phyloP scores from a whole-genome alignment of 345 rosid genomes.

The Populus nigra region DNA sequence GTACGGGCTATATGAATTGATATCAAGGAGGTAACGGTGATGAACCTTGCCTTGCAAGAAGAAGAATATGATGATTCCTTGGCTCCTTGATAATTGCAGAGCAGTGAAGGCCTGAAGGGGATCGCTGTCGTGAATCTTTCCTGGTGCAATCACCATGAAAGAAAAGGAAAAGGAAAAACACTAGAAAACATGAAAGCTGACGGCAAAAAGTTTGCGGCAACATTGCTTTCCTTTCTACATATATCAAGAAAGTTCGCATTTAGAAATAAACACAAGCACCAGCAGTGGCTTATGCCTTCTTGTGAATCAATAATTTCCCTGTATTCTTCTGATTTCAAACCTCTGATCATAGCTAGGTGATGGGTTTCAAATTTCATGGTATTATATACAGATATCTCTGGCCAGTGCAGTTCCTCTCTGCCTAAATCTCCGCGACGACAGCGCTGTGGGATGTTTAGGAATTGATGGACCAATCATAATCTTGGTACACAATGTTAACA shows the following conservation, averaged over 20 bases:
- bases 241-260: background rate
- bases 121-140: background rate
- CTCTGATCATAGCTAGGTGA: background rate
- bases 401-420: background rate
- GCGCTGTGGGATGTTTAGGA: constrained; percentile 15
- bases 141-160: background rate
- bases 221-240: background rate
- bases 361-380: background rate
- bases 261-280: background rate
- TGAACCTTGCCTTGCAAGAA: too few relatives aligned
- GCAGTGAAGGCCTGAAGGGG: background rate
- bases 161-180: too few relatives aligned
- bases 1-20: too few relatives aligned
- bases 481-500: constrained; percentile 55
- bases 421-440: background rate
- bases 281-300: background rate
- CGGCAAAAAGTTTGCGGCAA: background rate
- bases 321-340: background rate
- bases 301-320: background rate
- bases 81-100: background rate
- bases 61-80: background rate
- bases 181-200: background rate
- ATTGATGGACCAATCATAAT: constrained; percentile 80
- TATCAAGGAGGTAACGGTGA: too few relatives aligned
- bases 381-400: constrained; percentile 6